phyloP scores from a whole-genome alignment of 1,284 basidiomycete species.

The Pyrrhoderma lamaoense region DNA sequence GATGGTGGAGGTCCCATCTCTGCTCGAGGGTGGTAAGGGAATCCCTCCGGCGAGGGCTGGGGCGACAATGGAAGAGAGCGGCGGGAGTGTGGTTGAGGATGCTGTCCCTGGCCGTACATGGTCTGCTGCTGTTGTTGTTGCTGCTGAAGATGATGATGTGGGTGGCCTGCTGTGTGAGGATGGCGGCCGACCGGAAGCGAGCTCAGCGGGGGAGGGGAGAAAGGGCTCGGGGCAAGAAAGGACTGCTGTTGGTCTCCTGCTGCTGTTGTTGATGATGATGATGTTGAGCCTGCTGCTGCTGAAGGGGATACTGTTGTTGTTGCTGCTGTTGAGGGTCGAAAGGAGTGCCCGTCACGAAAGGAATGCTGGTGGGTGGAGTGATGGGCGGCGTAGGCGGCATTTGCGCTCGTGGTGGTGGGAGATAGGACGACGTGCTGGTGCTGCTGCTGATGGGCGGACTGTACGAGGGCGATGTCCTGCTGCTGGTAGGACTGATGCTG shows the following conservation, averaged over 20 bases:
- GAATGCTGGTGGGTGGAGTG: conserved; percentile 42
- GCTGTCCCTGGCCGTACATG: conserved; percentile 23
- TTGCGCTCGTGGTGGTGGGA: conserved; percentile 1
- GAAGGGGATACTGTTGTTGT: conserved; percentile 28
- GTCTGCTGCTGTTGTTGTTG: conserved; percentile 22
- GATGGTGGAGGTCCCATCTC: conserved; percentile 39
- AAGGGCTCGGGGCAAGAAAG: conserved; percentile 54
- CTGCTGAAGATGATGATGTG: conserved; percentile 1
- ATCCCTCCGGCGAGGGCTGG: conserved; percentile 38
- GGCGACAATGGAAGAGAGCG: conserved; percentile 67
- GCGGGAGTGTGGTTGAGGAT: conserved; percentile 46
- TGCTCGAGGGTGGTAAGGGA: conserved; percentile 18
- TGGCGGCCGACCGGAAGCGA: conserved; percentile 31
- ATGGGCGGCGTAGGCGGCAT: conserved; percentile 19
- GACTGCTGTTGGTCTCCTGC: conserved; percentile 43
- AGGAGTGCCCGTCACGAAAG: conserved; percentile 67
- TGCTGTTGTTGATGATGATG: conserved; percentile 21
- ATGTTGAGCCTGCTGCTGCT: conserved; percentile 32
- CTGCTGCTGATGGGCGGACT: conserved; percentile 1
- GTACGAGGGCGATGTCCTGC: not conserved
- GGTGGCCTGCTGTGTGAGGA: conserved; percentile 43
- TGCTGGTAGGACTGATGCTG: conserved; percentile 13
- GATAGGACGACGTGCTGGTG: conserved; percentile 8
- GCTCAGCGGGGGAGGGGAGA: conserved; percentile 34
- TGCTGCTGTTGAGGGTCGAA: conserved; percentile 41